These are phyloP conservation scores for Zancudomyces culisetae DNA, from an alignment of 371 early-diverging fungal species.

Conservation along the genomic window DNA sequence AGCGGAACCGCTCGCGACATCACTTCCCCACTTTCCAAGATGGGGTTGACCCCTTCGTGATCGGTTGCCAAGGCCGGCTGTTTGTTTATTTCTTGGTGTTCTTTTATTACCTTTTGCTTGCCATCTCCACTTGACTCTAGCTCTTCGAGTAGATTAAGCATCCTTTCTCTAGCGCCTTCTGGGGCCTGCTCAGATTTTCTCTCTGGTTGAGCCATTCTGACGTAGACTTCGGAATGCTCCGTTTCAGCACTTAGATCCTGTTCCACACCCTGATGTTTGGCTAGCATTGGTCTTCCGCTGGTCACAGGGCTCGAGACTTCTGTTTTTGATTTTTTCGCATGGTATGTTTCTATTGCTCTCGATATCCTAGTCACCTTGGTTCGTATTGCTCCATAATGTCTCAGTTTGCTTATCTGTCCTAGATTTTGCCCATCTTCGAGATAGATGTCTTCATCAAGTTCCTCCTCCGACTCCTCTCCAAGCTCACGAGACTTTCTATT, in stretches of 20 bases:
- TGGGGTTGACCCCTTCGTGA: background rate
- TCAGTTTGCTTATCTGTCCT: background rate
- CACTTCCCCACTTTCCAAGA: background rate
- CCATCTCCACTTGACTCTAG: background rate
- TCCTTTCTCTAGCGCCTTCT: background rate
- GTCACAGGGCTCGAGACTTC: too few species aligned
- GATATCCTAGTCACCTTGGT: conserved; percentile 2
- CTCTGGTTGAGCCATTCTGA: background rate
- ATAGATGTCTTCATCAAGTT: too few species aligned
- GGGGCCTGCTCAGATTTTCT: background rate
- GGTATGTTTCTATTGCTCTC: too few species aligned
- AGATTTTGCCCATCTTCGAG: background rate
- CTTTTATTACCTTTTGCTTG: background rate
- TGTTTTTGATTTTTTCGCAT: too few species aligned
- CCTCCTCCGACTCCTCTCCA: too few species aligned
- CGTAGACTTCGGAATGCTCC: background rate
- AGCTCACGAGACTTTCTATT: too few species aligned
- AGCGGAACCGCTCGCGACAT: conserved; percentile 21
- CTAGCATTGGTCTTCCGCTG: too few species aligned
- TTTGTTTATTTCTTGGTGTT: too few species aligned
- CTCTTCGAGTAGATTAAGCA: background rate
- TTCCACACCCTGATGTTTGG: too few species aligned
- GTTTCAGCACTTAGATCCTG: too few species aligned
- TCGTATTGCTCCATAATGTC: background rate
- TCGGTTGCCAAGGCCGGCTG: background rate